A percentile compares a stretch with the other conserved stretches of the same genome.
phyloP scores from a whole-genome alignment of 306 rosid genomes.

The Neltuma alba region DNA sequence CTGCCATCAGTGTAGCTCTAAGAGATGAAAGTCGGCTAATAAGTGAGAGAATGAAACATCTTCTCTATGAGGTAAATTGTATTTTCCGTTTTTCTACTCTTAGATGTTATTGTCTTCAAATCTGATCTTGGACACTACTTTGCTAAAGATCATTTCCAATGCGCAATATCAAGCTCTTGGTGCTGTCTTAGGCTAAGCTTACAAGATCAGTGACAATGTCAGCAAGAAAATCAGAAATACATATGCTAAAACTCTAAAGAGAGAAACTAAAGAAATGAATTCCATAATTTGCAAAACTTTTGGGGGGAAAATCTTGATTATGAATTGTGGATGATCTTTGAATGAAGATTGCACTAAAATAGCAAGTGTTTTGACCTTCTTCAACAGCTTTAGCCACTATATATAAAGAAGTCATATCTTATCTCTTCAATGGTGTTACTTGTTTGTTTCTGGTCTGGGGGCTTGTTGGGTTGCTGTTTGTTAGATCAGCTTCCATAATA shows the following conservation, averaged over 20 bases:
- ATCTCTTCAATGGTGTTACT: conserved; percentile 15
- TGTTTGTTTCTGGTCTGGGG: conserved; percentile 1
- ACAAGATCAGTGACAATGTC: not conserved
- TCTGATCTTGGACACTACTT: conserved; percentile 4
- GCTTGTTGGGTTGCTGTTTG: not conserved
- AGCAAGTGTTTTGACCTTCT: not conserved
- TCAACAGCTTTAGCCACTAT: not conserved
- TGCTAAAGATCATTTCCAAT: conserved; percentile 17
- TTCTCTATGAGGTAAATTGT: conserved; percentile 75
- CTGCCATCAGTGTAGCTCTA: conserved; percentile 84
- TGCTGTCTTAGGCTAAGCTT: not conserved
- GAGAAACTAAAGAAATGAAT: not conserved
- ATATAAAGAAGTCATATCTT: not conserved
- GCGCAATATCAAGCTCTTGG: conserved; percentile 13
- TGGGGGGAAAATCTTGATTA: not conserved
- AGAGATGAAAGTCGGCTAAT: conserved; percentile 83
- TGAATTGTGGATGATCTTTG: not conserved
- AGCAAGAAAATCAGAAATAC: not conserved
- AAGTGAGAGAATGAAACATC: conserved; percentile 90
- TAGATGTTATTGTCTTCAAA: conserved; percentile 4
- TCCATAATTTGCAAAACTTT: not conserved
- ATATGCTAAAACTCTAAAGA: not conserved
- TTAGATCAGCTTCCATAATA: not conserved
- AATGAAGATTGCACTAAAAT: not conserved
- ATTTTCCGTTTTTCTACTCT: conserved; percentile 24